Base-by-base conservation (phyloP, 495 filamentous ascomycete species). In the Parachaetomium inaequale region DNA sequence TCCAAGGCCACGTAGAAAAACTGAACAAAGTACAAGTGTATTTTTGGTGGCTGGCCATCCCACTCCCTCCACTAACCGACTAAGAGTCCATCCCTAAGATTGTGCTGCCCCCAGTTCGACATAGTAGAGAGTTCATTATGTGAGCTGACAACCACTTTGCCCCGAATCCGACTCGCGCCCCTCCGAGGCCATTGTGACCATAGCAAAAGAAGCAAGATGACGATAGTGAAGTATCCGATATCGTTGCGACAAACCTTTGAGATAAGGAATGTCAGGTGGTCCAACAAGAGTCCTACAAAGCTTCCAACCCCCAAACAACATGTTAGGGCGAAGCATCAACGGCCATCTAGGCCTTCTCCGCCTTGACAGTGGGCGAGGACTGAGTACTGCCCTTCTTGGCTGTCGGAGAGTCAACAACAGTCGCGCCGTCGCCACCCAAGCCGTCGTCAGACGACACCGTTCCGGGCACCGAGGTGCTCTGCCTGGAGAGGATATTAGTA, bases 381-480 rank as follows among this genome's bases (percentile, higher is more conserved):
- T 77, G 74, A 56, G 74, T 77, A 66, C 79, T 83, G 42, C 78
- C 78, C 53, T 79, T 76, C 38, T 73, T 80, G 55, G 77, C 72
- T 53, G 75, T 74, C n/a, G 75, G 75, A 46, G 80, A 81, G 52
- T 81, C 80, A 29, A 79, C 74, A 46, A 83, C 71, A n/a, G 81
- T 79, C 52, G 78, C 75, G 52, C 74, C 74, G 54, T 81, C 82
- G 63, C 79, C 74, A 34, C 61, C 69, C 55, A 76, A 74, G 19
- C 72, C 76, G 61, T 79, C 74, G 25, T 80, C 76, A 19, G 77
- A 80, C 51, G 68, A 66, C 15, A 61, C 66, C 46, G 72, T 70
- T 23, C 61, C 73, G 15, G 68, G 52, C 8, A 50, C 65, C 38
- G 63, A 46, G 17, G 55, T 62, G 49, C 60, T 64, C 53, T 72